Conservation (phyloP, 306 rosid species). For the Acmispon strigosus region DNA sequence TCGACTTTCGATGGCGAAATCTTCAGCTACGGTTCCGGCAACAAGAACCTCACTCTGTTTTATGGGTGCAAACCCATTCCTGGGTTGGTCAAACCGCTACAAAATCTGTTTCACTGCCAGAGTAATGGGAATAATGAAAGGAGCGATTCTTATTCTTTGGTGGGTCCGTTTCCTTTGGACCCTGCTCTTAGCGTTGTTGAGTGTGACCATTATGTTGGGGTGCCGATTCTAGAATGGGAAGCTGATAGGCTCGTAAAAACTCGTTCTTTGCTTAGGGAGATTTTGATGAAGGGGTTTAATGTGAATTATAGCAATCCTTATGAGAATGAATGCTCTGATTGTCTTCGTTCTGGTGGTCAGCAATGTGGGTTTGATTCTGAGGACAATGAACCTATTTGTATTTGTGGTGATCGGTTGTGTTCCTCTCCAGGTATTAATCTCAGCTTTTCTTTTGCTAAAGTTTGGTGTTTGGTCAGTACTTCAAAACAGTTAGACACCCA, state of each 20-base stretch:
- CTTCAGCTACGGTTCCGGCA: slow-evolving; percentile 24
- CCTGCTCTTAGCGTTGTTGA: slow-evolving; percentile 13
- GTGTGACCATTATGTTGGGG: slow-evolving; percentile 23
- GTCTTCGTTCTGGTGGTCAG: slow-evolving; percentile 25
- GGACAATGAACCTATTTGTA: slow-evolving; percentile 33
- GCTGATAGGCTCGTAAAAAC: slow-evolving; percentile 9
- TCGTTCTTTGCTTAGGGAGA: slow-evolving; percentile 33
- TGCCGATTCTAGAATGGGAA: slow-evolving; percentile 32
- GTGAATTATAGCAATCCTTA: slow-evolving; percentile 33
- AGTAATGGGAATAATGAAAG: not conserved
- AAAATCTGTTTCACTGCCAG: slow-evolving; percentile 32
- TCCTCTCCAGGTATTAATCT: slow-evolving; percentile 32
- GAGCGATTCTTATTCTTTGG: slow-evolving; percentile 37
- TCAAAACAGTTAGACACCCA: no score
- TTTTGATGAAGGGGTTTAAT: slow-evolving; percentile 53
- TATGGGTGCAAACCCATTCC: slow-evolving; percentile 28
- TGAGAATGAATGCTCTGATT: slow-evolving; percentile 21
- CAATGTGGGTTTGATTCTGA: slow-evolving; percentile 44
- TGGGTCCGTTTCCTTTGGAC: slow-evolving; percentile 47
- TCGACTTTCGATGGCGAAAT: slow-evolving; percentile 12
- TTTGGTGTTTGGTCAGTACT: not conserved
- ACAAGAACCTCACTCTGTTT: slow-evolving; percentile 37
- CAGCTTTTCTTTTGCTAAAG: not conserved
- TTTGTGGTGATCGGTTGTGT: slow-evolving; percentile 46
- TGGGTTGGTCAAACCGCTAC: not conserved